Percentiles rank a stretch among this genome's conserved stretches.
phyloP scores from a whole-genome alignment of 2,329 filamentous ascomycete species.

The Fusarium albosuccineum region DNA sequence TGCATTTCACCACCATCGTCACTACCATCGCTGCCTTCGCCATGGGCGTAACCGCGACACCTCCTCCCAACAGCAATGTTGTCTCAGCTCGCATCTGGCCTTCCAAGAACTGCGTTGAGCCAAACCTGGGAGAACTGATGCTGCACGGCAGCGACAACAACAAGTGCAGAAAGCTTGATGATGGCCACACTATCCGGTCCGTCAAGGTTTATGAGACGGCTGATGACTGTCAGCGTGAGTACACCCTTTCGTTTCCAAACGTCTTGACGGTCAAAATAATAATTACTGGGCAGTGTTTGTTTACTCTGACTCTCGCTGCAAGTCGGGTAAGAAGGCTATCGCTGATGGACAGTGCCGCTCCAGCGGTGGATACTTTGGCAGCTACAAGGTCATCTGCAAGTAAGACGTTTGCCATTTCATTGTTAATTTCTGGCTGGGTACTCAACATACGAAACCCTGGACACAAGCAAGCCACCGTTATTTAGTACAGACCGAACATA shows the following conservation, averaged over 20 bases:
- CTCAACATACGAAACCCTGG: too few species aligned
- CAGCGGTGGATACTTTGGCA: constrained; percentile 7
- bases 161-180: constrained; percentile 16
- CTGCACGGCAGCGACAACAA: constrained; percentile 11
- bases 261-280: neutral
- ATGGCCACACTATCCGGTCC: constrained; percentile 4
- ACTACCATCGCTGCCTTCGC: constrained; percentile 10
- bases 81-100: constrained; percentile 27
- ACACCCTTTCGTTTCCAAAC: fast-evolving
- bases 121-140: constrained; percentile 20
- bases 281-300: constrained; percentile 6
- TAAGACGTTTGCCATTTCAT: neutral
- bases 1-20: constrained; percentile 18
- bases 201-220: constrained; percentile 21
- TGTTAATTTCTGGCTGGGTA: too few species aligned
- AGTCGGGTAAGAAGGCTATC: constrained; percentile 25
- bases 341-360: constrained; percentile 16
- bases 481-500: too few species aligned
- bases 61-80: constrained; percentile 16
- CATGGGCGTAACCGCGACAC: constrained; percentile 12
- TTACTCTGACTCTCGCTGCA: constrained; percentile 15
- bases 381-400: constrained; percentile 22
- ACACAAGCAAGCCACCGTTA: too few species aligned
- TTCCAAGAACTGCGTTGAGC: constrained; percentile 11
- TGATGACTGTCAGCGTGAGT: constrained; percentile 18